phyloP scores from a whole-genome alignment of 495 filamentous ascomycete genomes.

The Letharia columbiana region DNA sequence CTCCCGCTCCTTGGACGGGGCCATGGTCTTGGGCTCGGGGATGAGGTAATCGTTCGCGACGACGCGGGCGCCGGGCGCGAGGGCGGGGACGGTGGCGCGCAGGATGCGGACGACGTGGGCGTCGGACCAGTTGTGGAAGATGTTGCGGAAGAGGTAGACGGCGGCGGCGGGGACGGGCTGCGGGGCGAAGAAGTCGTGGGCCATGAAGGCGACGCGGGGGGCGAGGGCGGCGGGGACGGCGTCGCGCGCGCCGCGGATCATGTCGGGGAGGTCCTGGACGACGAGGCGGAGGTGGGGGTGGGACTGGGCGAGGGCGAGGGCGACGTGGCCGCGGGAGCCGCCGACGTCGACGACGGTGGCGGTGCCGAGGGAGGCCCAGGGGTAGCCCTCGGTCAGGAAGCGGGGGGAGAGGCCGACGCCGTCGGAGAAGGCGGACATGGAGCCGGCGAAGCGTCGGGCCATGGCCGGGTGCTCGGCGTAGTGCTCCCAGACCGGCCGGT shows the following conservation, averaged over 20 bases:
- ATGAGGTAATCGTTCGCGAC: constrained; percentile 48
- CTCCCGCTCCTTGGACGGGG: constrained; percentile 41
- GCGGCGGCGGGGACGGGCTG: constrained; percentile 37
- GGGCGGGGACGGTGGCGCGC: constrained; percentile 30
- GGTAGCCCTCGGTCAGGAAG: constrained; percentile 36
- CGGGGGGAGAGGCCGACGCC: constrained; percentile 40
- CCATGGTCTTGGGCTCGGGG: constrained; percentile 35
- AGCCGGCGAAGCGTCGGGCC: constrained; percentile 42
- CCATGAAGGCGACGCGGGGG: constrained; percentile 34
- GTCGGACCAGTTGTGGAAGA: constrained; percentile 45
- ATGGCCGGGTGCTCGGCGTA: constrained; percentile 38
- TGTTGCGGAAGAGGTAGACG: constrained; percentile 40
- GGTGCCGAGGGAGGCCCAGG: constrained; percentile 34
- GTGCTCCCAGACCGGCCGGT: constrained; percentile 13
- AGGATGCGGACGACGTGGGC: constrained; percentile 34
- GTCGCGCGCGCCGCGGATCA: constrained; percentile 33
- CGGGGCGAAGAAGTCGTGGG: constrained; percentile 45
- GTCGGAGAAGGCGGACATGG: constrained; percentile 43
- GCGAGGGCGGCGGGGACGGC: constrained; percentile 31
- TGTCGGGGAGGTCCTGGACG: constrained; percentile 46
- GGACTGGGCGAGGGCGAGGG: constrained; percentile 25
- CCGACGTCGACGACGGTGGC: constrained; percentile 29
- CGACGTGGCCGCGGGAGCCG: constrained; percentile 28
- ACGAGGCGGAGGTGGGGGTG: constrained; percentile 33
- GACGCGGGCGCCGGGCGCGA: constrained; percentile 33